Percentiles rank a stretch among this genome's conserved stretches.
Conservation (phyloP, 345 rosid genomes). For the Psidium friedrichsthalianum region DNA sequence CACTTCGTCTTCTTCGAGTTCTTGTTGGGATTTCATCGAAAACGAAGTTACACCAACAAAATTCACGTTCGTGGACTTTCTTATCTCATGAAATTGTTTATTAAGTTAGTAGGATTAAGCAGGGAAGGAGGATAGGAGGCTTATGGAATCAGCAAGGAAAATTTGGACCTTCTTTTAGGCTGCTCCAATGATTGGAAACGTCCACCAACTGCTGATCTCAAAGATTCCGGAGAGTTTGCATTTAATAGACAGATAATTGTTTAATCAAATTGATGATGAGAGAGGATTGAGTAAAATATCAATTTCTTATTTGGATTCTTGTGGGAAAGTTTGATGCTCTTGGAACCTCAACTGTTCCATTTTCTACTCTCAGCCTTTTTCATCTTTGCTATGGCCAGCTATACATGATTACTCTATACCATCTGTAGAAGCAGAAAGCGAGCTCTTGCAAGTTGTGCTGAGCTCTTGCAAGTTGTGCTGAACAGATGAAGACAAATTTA, state of each 20-base stretch:
- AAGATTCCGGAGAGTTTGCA: background rate
- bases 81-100: background rate
- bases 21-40: background rate
- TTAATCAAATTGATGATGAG: background rate
- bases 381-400: slow-evolving; percentile 1
- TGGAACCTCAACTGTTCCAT: background rate
- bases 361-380: background rate
- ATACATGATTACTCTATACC: background rate
- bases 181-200: slow-evolving; percentile 7
- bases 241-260: background rate
- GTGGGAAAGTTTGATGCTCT: background rate
- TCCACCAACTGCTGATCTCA: background rate
- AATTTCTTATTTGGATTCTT: background rate
- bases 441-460: background rate
- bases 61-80: background rate
- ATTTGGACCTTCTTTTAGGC: background rate
- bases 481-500: background rate
- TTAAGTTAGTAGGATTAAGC: background rate
- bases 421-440: background rate
- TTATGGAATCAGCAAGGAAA: background rate
- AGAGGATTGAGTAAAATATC: background rate
- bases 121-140: background rate
- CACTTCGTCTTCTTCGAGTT: background rate
- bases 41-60: background rate
- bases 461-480: background rate